Evolutionary conservation across 2,329 filamentous ascomycete species (phyloP), one percentile per base, ranked within the genome.

Genomic region (Phialemoniopsis sp.): DNA sequence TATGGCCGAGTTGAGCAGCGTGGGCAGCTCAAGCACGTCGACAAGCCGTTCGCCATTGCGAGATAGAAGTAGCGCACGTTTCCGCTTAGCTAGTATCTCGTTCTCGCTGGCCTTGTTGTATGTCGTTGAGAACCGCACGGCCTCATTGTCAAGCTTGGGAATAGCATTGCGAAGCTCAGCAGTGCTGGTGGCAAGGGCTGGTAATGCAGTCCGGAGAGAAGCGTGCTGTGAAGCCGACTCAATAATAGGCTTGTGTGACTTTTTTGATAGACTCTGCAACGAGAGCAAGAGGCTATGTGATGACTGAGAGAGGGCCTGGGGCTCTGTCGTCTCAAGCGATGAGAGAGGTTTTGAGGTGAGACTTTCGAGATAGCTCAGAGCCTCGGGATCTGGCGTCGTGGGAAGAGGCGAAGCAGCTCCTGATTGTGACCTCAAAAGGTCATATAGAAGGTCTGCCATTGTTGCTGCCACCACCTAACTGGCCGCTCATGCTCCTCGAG

Each of bases 1-100:
- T 41, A 90, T 84, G 34, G 90, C 84, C 2, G 90, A 89, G 12
- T 87, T 85, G 13, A 98, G 76, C 28, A 97, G 68, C 0, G 85
- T 82, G 1, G 93, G 93, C 21, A 98, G 76, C 54, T 97, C 91
- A 43, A 98, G 79, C 26, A 97, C 83, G 58, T 96, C 90, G 21
- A 89, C 85, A 4, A 97, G 73, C 40, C 91, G 81, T 59, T 96
- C 91, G 19, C 91, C 84, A 58, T 96, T 97, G 35, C 87, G 78
- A 14, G 88, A 80, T 13, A 97, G 72, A 16, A 95, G 73, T 55
- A 96, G 77, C 0, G 88, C 86, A 56, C 85, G 83, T 53, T 87
- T 87, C 48, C 93, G 79, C 18, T 83, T 70, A 37, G 82, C 81
- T 19, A 96, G 71, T 1, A 88, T 72, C 36, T 81, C 75, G 49